Evolutionary conservation across 345 rosid species (phyloP).

Genomic region (Corymbia maculata): DNA sequence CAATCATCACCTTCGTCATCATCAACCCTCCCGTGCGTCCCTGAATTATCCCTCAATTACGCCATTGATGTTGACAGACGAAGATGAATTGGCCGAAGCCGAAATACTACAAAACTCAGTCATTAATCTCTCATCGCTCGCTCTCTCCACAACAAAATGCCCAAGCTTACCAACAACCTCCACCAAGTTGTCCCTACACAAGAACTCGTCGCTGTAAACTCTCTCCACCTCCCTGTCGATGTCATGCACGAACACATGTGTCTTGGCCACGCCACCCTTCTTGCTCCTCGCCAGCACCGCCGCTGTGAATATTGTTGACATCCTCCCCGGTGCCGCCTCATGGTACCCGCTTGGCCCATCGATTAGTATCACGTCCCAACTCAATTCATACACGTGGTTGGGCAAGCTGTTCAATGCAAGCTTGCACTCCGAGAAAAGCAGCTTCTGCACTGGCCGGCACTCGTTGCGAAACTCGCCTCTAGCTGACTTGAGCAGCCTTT

Average conservation of each 20-base stretch:
- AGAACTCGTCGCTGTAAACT: not conserved
- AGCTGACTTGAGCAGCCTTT: not conserved
- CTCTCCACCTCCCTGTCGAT: not conserved
- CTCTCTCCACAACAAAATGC: not conserved
- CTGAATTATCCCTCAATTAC: not conserved
- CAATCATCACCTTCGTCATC: not conserved
- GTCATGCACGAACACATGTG: conserved; percentile 69
- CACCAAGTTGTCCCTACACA: not conserved
- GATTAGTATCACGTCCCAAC: not conserved
- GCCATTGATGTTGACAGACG: not conserved
- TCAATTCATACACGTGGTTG: not conserved
- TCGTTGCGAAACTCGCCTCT: not conserved
- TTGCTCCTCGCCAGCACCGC: conserved; percentile 22
- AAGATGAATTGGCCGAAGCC: not conserved
- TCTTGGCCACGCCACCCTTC: conserved; percentile 55
- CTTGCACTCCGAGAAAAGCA: not conserved
- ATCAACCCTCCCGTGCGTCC: not conserved
- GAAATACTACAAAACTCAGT: not conserved
- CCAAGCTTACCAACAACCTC: not conserved
- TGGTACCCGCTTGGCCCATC: not conserved
- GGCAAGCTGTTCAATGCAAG: not conserved
- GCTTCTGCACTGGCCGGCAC: not conserved
- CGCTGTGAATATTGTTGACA: not conserved
- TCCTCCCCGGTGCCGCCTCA: conserved; percentile 30
- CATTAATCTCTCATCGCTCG: not conserved